phyloP scores from a whole-genome alignment of 495 filamentous ascomycete species.

The Xylaria cubensis region DNA sequence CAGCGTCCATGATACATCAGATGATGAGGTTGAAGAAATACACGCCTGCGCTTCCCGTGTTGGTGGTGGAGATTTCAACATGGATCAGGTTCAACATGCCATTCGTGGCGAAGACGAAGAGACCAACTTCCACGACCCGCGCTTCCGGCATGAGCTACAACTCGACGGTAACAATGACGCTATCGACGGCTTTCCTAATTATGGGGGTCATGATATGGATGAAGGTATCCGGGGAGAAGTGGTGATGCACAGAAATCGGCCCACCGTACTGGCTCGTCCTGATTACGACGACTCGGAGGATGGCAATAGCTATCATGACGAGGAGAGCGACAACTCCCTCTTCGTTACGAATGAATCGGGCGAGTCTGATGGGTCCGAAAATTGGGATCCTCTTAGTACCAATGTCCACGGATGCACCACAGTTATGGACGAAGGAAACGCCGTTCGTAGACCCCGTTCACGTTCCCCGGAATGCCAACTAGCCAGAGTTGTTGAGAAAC shows the following conservation, averaged over 20 bases:
- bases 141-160: not conserved
- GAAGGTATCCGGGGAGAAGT: not conserved
- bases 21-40: not conserved
- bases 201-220: not conserved
- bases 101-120: not conserved
- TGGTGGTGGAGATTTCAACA: not conserved
- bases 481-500: not conserved
- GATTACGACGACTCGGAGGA: not conserved
- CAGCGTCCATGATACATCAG: not conserved
- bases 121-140: not conserved
- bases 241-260: too few relatives aligned
- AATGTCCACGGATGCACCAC: not conserved
- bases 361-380: not conserved
- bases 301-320: not conserved
- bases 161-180: not conserved
- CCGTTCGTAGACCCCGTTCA: not conserved
- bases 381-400: not conserved
- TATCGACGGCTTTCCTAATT: not conserved
- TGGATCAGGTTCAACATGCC: not conserved
- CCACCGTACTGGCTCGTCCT: not conserved
- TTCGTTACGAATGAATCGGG: not conserved
- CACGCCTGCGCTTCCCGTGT: not conserved
- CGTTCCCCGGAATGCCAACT: not conserved
- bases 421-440: not conserved
- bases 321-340: not conserved